phyloP scores from a whole-genome alignment of 495 filamentous ascomycete genomes.

The Hypoxylon fragiforme region DNA sequence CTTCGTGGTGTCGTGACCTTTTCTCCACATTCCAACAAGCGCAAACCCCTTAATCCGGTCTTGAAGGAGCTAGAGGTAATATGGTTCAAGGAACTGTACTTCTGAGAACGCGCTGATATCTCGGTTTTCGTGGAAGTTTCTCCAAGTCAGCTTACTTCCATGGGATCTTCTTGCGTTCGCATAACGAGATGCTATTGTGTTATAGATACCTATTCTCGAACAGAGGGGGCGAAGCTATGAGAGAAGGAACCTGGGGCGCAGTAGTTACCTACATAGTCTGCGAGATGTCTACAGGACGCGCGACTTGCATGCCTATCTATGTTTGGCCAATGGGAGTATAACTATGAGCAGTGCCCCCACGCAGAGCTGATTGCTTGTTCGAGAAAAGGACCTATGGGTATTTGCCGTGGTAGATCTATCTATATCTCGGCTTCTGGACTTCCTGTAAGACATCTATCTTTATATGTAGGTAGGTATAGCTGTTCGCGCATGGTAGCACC shows the following conservation, averaged over 20 bases:
- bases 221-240: too few species aligned
- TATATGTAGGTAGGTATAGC: too few species aligned
- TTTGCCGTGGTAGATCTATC: constrained; percentile 5
- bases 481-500: not conserved
- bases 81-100: not conserved
- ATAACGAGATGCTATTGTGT: not conserved
- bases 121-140: not conserved
- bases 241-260: not conserved
- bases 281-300: constrained; percentile 3
- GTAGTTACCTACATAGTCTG: too few species aligned
- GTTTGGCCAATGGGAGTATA: constrained; percentile 9
- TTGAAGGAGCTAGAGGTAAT: not conserved
- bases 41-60: too few species aligned
- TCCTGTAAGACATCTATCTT: too few species aligned
- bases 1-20: not conserved
- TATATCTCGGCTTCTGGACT: not conserved
- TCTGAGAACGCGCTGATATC: not conserved
- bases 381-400: not conserved
- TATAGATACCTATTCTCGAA: not conserved
- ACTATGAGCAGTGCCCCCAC: constrained; percentile 13
- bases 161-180: too few species aligned
- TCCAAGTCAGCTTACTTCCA: not conserved
- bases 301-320: constrained; percentile 3
- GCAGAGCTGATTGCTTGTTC: constrained; percentile 7
- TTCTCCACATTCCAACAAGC: not conserved